Base-by-base conservation (phyloP, 331 rosid species). In the Malus hybrid region DNA sequence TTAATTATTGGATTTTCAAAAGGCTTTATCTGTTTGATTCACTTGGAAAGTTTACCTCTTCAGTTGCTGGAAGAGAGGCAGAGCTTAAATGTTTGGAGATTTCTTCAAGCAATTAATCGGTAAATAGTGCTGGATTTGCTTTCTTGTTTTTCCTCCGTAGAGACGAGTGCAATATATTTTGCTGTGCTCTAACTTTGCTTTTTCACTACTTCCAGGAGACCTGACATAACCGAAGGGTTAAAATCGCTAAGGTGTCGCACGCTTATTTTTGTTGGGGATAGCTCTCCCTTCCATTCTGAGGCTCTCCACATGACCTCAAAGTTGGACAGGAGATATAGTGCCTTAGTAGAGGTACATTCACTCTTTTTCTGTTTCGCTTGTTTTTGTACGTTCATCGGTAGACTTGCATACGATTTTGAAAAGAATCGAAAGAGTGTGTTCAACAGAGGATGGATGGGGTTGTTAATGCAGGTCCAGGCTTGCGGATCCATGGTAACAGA, bases 401-500 rank as follows among this genome's bases (percentile, higher is more conserved):
- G 52, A 22, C 19, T 10, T 66, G 62, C 46, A 68, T 24, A 39
- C 46, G 11, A 70, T 15, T 48, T 16, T 29, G 52, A 42, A 58
- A 9, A 36, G 33, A 4, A 0, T 20, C 16, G 4, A 50, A 39
- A 67, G 6, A 10, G 20, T 12, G 22, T 44, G 56, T 26, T 68
- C 3, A 48, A 46, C 28, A 39, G 30, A 58, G 19, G 50, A 61
- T 73, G 68, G 68, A 63, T 39, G 76, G 76, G 39, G 22, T 56
- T 34, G 29, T 30, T 60, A 57, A 26, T 63, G 74, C 87, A 93
- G 98, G 98, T 93, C 29, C 97, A 91, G 84, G 91, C 92, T 80
- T 93, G 98, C 82, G 98, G 98, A 26, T 93, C 98, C 18, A 91
- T 93, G 96, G 98, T 93, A 62, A 91, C 97, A 2, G 98, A 93